A percentile compares a stretch with the other conserved stretches of the same genome.
Conservation (phyloP, 768 basidiomycete genomes). For the Mycena sanguinolenta region DNA sequence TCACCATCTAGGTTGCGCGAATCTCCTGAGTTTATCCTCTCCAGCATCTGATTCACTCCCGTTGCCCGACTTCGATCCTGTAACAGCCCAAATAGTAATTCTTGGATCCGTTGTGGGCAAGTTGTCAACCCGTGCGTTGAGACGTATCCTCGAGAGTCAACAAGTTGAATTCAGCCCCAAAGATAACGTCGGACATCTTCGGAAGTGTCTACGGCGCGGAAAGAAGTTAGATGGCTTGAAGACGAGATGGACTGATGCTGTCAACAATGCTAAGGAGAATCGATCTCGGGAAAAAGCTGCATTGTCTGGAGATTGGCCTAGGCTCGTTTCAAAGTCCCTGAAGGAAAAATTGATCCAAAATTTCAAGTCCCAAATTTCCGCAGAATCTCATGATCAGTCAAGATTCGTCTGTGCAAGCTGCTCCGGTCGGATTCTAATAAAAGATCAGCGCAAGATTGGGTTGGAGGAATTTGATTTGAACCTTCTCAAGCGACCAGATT, state of each 20-base stretch:
- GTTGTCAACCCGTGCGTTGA: neutral
- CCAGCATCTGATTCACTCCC: neutral
- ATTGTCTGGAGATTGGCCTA: neutral
- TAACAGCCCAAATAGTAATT: slow-evolving; percentile 1
- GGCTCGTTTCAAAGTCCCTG: neutral
- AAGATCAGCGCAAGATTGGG: neutral
- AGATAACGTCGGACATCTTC: no score
- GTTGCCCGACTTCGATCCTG: neutral
- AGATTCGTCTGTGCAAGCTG: neutral
- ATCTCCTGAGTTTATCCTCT: no score
- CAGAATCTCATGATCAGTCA: slow-evolving; percentile 2
- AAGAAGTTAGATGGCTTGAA: neutral
- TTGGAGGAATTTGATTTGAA: slow-evolving; percentile 1
- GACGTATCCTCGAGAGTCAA: neutral
- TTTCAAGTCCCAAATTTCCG: neutral
- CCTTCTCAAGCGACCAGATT: slow-evolving; percentile 3
- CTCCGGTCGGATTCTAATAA: neutral
- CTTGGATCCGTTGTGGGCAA: neutral
- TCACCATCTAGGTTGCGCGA: no score
- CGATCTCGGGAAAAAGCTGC: neutral
- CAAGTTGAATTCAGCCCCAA: slow-evolving; percentile 1
- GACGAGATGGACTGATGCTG: neutral
- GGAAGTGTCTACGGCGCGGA: neutral
- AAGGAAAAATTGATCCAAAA: slow-evolving; percentile 1
- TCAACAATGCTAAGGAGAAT: neutral